Conservation (phyloP, 176 grass and related monocot species). For the Bromus sterilis region DNA sequence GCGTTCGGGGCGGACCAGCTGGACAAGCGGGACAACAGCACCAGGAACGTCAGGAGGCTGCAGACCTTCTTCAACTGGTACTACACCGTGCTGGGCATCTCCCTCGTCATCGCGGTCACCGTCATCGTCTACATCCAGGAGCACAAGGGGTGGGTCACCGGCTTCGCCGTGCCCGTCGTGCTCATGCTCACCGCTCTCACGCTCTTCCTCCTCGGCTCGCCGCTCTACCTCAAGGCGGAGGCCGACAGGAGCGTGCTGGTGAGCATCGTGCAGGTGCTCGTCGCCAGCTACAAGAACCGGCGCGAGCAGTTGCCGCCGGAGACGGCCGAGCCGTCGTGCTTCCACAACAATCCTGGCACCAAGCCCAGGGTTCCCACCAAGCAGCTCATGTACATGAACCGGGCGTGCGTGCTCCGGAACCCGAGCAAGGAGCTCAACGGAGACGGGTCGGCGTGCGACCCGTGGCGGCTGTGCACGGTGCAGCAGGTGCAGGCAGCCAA, state of each 20-base stretch:
- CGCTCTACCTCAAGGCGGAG: conserved; percentile 38
- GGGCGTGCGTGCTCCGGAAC: conserved; percentile 44
- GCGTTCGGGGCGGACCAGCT: conserved; percentile 83
- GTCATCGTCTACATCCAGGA: conserved; percentile 68
- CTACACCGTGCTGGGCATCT: conserved; percentile 55
- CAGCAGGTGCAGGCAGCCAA: conserved; percentile 68
- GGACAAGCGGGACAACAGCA: conserved; percentile 34
- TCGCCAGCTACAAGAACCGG: conserved; percentile 42
- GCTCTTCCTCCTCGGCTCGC: conserved; percentile 43
- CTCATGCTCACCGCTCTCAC: conserved; percentile 45
- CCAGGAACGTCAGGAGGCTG: conserved; percentile 31
- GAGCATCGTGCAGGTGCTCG: conserved; percentile 39
- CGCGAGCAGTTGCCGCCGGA: conserved; percentile 18
- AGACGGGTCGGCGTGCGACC: conserved; percentile 13
- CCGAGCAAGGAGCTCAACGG: conserved; percentile 16
- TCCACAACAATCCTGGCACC: conserved; percentile 8
- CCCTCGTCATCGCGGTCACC: conserved; percentile 16
- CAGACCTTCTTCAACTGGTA: conserved; percentile 94
- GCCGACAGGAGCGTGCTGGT: conserved; percentile 36
- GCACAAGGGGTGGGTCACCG: conserved; percentile 46
- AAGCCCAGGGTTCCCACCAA: conserved; percentile 28
- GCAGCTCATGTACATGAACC: conserved; percentile 47
- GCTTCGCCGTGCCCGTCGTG: conserved; percentile 47
- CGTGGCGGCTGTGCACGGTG: conserved; percentile 56
- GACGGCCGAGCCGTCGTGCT: conserved; percentile 17